Evolutionary conservation across 2,329 filamentous ascomycete species (phyloP), one percentile per base, ranked within the genome.

Genomic region (Neopestalotiopsis rosae): DNA sequence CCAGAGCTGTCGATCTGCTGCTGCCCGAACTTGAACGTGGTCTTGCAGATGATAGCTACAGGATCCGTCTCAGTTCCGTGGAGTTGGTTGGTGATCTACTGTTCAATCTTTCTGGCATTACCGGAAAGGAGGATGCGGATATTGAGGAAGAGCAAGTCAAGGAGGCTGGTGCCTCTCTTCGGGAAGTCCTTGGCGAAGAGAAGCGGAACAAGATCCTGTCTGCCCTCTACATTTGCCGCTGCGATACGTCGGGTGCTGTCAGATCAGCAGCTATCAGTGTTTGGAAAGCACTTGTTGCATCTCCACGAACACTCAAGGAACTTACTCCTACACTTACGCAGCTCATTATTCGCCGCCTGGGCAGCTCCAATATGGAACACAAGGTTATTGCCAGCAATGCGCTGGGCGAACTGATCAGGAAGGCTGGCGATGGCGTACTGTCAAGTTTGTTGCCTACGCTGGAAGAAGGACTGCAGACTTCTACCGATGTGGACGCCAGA

Each of bases 341-440:
- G 79, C 90, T 99, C 72, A 92, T 99, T 75, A 98, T 99, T 79
- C 91, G 94, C 69, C 93, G 96, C 63, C 88, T 99, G 74, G 96
- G 94, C 71, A 98, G 95, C 79, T 92, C 95, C 61, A 98, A 98
- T 78, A 95, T 97, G 91, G 96, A 99, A 80, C 96, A 99, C 81
- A 98, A 98, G 85, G 92, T 97, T 74, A 99, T 99, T 85, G 96
- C 97, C 73, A 95, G 95, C 79, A 98, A 98, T 80, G 94, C 96
- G 63, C 87, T 99, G 68, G 96, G 96, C 77, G 96, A 99, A 79
- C 90, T 99, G 73, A 98, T 99, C 77, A 92, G 96, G 76, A 98
- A 97, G 82, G 95, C 96, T 76, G 96, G 97, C 71, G 96, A 99
- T 79, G 92, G 94, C 68, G 95, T 99, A 68, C 86, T 99, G 71